phyloP scores from a whole-genome alignment of 2,329 filamentous ascomycete species.

The Sordariomycetes sp. region DNA sequence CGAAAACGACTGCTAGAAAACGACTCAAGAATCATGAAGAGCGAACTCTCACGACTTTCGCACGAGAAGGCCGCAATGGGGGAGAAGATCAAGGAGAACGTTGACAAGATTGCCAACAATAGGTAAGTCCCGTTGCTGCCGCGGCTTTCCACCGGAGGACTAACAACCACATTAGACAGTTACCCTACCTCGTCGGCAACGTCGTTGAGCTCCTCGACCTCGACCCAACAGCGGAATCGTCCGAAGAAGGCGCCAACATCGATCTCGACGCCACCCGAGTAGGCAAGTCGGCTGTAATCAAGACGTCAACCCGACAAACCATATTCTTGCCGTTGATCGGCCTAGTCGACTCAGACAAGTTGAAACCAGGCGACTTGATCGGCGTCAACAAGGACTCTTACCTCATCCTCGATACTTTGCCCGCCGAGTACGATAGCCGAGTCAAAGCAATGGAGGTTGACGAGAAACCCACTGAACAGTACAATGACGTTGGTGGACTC shows the following conservation, averaged over 20 bases:
- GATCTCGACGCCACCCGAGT: slow-evolving; percentile 94
- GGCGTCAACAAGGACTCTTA: slow-evolving; percentile 99
- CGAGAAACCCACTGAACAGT: slow-evolving; percentile 98
- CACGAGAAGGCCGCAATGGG: slow-evolving; percentile 95
- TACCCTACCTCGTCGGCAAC: slow-evolving; percentile 96
- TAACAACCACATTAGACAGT: too few relatives aligned
- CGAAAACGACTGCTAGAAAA: slow-evolving; percentile 90
- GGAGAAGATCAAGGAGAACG: slow-evolving; percentile 98
- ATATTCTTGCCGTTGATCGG: slow-evolving; percentile 98
- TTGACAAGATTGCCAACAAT: slow-evolving; percentile 99
- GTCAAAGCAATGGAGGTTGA: slow-evolving; percentile 99
- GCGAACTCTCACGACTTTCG: slow-evolving; percentile 85
- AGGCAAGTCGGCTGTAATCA: slow-evolving; percentile 98
- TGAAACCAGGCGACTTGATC: slow-evolving; percentile 94
- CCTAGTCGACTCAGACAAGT: slow-evolving; percentile 86
- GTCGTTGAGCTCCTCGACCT: slow-evolving; percentile 96
- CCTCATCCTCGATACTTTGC: slow-evolving; percentile 89
- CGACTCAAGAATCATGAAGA: slow-evolving; percentile 97
- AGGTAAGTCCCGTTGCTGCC: slow-evolving; percentile 46
- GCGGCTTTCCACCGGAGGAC: too few relatives aligned
- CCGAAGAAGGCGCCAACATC: slow-evolving; percentile 97
- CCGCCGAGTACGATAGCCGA: slow-evolving; percentile 95
- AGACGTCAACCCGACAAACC: slow-evolving; percentile 95
- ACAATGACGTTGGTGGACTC: slow-evolving; percentile 92
- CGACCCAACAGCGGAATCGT: slow-evolving; percentile 90